Evolutionary conservation across 1,284 basidiomycete species (phyloP), one percentile per base, ranked within the genome.

Genomic region (Ustilago sp.): DNA sequence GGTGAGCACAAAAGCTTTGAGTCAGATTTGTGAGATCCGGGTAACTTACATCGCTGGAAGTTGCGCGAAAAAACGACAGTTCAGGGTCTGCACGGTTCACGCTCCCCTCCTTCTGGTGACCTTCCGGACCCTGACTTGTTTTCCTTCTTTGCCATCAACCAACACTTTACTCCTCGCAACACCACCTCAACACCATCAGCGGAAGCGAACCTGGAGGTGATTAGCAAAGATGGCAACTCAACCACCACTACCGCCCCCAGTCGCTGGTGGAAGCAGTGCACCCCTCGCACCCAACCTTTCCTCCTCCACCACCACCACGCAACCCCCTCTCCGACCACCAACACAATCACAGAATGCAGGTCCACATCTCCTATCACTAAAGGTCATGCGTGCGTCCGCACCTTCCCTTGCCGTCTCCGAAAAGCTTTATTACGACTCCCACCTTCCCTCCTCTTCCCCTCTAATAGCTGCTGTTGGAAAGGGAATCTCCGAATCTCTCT

Each of bases 321-420:
- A 57, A 39, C n/a, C 51, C 23, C 51, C 15, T 11, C 57, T 31
- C 15, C 38, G 36, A 19, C 59, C 31, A 13, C 35, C 35, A 28
- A 28, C 23, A 28, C 23, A 28, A 28, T 28, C 62, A 9, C 60
- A 66, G 38, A 53, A 68, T 35, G 54, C 57, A 3, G 70, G 70
- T 8, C 75, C 75, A 17, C 80, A 81, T 31, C 51, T 73, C 12
- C 72, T 81, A 32, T 80, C 77, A 50, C 80, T 81, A 67, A 81
- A 81, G 59, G 80, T 81, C 3, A 81, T 81, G 80, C 72, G 80
- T 38, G 74, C 74, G 17, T 80, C 77, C 0, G 68, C 73, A 1
- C 80, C 80, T 0, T 57, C 73, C 5, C 64, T 81, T 0, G 68
- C 72, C 8, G 35, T 60, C 35, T 39, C 43, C 28, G 77, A 81